These are phyloP conservation scores for Apiospora pterosperma DNA, from an alignment of 2,329 filamentous ascomycete species.

Conservation along the genomic window DNA sequence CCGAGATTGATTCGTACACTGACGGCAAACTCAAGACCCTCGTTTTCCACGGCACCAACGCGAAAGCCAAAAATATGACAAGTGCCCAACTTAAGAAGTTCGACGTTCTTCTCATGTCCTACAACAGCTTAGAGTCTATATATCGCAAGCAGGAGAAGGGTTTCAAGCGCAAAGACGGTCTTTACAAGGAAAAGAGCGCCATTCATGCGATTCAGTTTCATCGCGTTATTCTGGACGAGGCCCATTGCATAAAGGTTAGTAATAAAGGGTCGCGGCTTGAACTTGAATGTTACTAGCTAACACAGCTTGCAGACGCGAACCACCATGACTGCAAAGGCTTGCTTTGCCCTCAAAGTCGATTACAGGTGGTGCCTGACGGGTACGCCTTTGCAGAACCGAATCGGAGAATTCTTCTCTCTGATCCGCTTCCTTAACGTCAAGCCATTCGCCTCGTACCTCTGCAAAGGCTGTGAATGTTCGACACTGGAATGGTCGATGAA, in stretches of 20 bases:
- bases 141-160: constrained; percentile 91
- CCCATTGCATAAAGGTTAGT: constrained; percentile 81
- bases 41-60: constrained; percentile 83
- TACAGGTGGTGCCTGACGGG: constrained; percentile 97
- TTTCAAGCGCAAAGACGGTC: constrained; percentile 73
- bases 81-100: constrained; percentile 74
- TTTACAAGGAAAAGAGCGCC: constrained; percentile 74
- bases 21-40: constrained; percentile 87
- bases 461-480: constrained; percentile 79
- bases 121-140: constrained; percentile 86
- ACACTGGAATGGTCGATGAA: constrained; percentile 81
- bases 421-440: constrained; percentile 85
- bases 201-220: constrained; percentile 88
- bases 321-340: constrained; percentile 90
- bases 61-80: constrained; percentile 74
- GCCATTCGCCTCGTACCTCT: constrained; percentile 92
- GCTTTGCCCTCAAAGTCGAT: constrained; percentile 81
- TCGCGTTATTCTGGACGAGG: constrained; percentile 89
- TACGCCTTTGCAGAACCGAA: constrained; percentile 93
- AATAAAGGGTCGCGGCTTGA: neutral
- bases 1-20: constrained; percentile 77
- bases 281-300: neutral
- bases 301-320: constrained; percentile 57
- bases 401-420: constrained; percentile 94
- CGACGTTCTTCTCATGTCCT: constrained; percentile 97